phyloP scores from a whole-genome alignment of 2,329 filamentous ascomycete species.

The Fusarium annulatum region DNA sequence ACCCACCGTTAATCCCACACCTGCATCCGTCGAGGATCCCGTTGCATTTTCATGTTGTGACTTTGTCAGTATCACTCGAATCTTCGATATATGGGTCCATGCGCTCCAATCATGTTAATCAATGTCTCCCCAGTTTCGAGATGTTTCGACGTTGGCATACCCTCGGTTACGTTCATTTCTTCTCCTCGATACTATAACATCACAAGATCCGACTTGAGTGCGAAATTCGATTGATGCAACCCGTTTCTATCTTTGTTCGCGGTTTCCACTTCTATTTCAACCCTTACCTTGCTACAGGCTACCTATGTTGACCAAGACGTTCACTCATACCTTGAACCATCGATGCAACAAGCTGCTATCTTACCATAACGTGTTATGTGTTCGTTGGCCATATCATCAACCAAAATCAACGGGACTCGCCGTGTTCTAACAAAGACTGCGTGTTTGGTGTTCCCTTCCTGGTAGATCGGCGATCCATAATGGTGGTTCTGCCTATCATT shows the following conservation, averaged over 20 bases:
- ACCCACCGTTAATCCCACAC: not conserved
- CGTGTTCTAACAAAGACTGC: not conserved
- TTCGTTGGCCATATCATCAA: not conserved
- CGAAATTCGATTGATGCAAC: not conserved
- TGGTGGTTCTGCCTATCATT: not conserved
- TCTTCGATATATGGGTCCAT: constrained; percentile 5
- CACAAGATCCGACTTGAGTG: not conserved
- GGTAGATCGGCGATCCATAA: not conserved
- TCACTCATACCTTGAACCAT: not conserved
- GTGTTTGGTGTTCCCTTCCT: not conserved
- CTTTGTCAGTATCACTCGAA: not conserved
- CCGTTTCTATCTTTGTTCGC: not conserved
- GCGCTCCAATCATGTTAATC: constrained; percentile 1
- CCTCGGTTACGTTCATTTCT: not conserved
- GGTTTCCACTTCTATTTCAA: not conserved
- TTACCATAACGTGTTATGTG: not conserved
- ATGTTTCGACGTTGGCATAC: not conserved
- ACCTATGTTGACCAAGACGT: not conserved
- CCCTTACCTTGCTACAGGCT: not conserved
- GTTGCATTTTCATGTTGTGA: not conserved
- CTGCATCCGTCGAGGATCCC: not conserved
- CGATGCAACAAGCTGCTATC: not conserved
- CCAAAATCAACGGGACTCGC: not conserved
- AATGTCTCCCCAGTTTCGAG: not conserved
- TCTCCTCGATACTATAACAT: not conserved